Evolutionary conservation across 2,329 filamentous ascomycete genomes (phyloP), one percentile per base, ranked within the genome.

Genomic region (Ceratocystis albifundus): DNA sequence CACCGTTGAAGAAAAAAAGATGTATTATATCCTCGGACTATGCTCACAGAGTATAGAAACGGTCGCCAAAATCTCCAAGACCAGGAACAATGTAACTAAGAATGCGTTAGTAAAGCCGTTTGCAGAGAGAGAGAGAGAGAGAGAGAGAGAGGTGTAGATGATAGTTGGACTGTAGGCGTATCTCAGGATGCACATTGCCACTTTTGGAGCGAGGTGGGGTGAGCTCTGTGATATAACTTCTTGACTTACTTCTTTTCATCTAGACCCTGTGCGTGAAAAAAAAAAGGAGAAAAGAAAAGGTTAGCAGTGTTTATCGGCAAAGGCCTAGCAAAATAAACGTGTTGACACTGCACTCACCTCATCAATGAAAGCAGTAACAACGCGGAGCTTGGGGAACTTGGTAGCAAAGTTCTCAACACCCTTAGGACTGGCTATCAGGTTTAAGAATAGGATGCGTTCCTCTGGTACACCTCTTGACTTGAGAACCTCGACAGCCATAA

Each of bases 301-400:
- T 53, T 53, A 53, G 48, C 48, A 15, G 20, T 53, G 48, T 25
- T 53, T 4, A 15, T 53, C 7, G 15, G 20, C 8, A 15, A 25
- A 53, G 4, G 17, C 4, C 7, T 8, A 50, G 46, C n/a, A 41
- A 20, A 46, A 30, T 30, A 41, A 44, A 44, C 15, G 22, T 15
- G 46, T n/a, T 17, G 6, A 36, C 22, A 20, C 22, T 45, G n/a
- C 53, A 74, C 77, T 70, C 74, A 83, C 81, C 76, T 93, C 84
- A 74, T 99, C 94, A 72, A 99, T 88, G 74, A 99, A 99, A 8
- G 94, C 90, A 7, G 94, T 97, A 62, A 99, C 90, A 22, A 99
- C 89, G 70, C 92, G 85, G 68, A 97, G 80, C 72, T 88, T 90
- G 48, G 94, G 93, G 73, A 95, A 96, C 72, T 88, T 89, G 72